Evolutionary conservation across 2,329 filamentous ascomycete genomes (phyloP).

Genomic region (Cladosporium sp.): DNA sequence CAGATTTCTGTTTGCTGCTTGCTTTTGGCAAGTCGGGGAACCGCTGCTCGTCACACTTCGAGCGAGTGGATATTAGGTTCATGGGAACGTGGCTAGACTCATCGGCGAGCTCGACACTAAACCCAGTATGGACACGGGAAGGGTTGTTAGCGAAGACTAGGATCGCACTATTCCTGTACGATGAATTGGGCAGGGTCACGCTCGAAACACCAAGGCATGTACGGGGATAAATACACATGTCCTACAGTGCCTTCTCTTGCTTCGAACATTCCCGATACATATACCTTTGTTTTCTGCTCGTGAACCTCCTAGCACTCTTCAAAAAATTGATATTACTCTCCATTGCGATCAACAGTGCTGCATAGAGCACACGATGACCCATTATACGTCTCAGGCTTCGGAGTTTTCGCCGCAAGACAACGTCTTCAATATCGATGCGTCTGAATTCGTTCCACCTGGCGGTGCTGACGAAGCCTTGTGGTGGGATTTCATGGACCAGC

Average conservation of each 20-base stretch:
- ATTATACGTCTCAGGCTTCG: neutral
- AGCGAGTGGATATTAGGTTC: neutral
- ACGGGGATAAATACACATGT: neutral
- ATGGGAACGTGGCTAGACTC: neutral
- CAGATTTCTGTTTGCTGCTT: neutral
- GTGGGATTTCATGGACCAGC: too few relatives aligned
- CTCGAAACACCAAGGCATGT: neutral
- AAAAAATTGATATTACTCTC: neutral
- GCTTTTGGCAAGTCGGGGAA: neutral
- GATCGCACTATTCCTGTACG: neutral
- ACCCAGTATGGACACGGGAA: too few relatives aligned
- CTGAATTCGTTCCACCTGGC: too few relatives aligned
- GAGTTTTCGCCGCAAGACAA: neutral
- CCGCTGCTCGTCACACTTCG: neutral
- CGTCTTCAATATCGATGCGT: neutral
- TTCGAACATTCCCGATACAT: neutral
- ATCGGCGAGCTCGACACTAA: too few relatives aligned
- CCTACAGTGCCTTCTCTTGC: neutral
- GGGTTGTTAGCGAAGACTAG: too few relatives aligned
- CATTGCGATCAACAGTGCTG: neutral
- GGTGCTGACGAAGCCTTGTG: too few relatives aligned
- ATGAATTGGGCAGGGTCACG: neutral
- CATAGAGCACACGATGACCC: neutral
- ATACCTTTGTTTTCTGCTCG: neutral
- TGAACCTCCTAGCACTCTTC: neutral